These are phyloP conservation scores for Coffea canephora DNA, from an alignment of 257 asterid genomes.

Conservation along the genomic window DNA sequence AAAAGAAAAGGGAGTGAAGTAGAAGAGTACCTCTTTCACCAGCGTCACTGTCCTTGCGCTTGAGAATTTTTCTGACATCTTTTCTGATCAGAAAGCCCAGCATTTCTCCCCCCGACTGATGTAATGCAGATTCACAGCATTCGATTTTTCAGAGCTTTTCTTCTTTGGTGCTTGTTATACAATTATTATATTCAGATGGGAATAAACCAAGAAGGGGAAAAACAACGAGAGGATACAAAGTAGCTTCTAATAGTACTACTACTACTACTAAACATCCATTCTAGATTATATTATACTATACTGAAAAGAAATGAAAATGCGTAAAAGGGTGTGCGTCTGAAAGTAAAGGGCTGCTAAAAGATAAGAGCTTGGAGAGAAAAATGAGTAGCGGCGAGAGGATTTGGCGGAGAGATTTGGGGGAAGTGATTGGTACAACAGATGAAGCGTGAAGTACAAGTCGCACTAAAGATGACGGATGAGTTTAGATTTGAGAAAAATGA, in stretches of 20 bases:
- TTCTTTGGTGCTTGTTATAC: neutral
- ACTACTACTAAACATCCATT: no score
- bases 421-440: neutral
- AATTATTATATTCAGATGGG: neutral
- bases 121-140: neutral
- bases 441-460: neutral
- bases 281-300: no score
- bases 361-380: neutral
- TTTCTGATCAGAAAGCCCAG: slow-evolving; percentile 59
- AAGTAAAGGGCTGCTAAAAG: neutral
- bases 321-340: no score
- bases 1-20: neutral
- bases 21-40: slow-evolving; percentile 68
- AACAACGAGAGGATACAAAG: neutral
- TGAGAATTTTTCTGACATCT: slow-evolving; percentile 79
- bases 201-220: neutral
- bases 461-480: no score
- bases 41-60: slow-evolving; percentile 97
- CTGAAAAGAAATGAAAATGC: neutral
- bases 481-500: neutral
- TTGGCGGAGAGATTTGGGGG: slow-evolving; percentile 49
- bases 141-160: neutral
- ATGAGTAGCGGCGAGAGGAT: slow-evolving; percentile 16
- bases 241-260: no score
- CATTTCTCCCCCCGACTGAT: slow-evolving; percentile 33